These are phyloP conservation scores for Eremochloa ophiuroides DNA, from an alignment of 176 grass and related monocot genomes.

Conservation along the genomic window DNA sequence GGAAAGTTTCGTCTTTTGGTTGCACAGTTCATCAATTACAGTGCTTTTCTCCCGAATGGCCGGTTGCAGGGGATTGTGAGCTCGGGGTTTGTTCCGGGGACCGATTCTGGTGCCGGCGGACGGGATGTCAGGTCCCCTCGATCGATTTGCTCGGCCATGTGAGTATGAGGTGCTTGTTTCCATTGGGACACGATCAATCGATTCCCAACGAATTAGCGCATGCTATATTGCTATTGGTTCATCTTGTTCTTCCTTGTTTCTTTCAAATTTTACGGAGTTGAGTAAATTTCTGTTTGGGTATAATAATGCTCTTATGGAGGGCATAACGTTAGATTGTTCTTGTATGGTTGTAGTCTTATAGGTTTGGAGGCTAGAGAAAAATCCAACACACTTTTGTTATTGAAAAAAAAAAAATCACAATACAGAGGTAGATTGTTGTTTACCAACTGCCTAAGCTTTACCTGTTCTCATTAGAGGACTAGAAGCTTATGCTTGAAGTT, in stretches of 20 bases:
- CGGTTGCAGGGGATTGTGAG: conserved; percentile 20
- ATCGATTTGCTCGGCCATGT: conserved; percentile 72
- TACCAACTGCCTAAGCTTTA: not conserved
- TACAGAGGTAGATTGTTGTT: not conserved
- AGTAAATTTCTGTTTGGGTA: not conserved
- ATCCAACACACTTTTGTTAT: not conserved
- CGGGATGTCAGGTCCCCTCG: conserved; percentile 79
- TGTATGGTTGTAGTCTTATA: not conserved
- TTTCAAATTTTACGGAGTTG: not conserved
- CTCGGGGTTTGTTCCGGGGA: not conserved
- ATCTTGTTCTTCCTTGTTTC: not conserved
- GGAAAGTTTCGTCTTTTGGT: not conserved
- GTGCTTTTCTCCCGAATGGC: not conserved
- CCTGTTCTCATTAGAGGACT: not conserved
- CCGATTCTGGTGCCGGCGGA: conserved; percentile 5
- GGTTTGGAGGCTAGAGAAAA: conserved; percentile 21
- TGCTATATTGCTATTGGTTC: not conserved
- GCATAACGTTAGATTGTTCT: not conserved
- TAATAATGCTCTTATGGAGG: not conserved
- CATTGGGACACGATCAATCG: not conserved
- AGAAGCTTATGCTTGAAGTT: conserved; percentile 3
- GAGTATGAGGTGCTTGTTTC: conserved; percentile 29
- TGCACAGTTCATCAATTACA: not conserved
- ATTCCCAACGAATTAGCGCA: not conserved
- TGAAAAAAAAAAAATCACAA: not conserved